Evolutionary conservation across 208 protist species (phyloP), one percentile per base, ranked within the genome.

Genomic region (Acanthamoeba lenticulata): DNA sequence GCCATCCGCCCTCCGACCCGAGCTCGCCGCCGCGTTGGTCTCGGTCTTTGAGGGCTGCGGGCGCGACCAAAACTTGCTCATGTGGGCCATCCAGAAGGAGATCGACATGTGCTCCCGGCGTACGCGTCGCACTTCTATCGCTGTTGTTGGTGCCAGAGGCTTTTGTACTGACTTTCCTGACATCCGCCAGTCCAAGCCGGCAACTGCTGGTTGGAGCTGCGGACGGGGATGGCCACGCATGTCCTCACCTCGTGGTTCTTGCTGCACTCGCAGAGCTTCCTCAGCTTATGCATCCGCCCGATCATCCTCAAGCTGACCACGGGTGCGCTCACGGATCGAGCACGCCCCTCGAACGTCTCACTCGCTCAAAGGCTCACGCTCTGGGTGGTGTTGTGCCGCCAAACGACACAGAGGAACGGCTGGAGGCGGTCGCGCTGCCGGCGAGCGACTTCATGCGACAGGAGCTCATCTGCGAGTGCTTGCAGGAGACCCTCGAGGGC

Each of bases 71-170:
- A 69, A 60, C 40, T 36, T 90, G 0, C 83, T 90, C 34, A 90
- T 69, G 52, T 90, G 83, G 83, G 42, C 83, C 47, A 69, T 90
- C 27, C 83, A 90, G 40, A 69, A 60, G 49, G 83, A 90, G 57
- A 90, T 90, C 34, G 57, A 90, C 29, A 47, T 90, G 21, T 90
- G 47, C 83, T 49, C 27, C 52, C 40, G 67, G 38, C 32, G 83
- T 90, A 45, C 32, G 32, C 21, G 0, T 19, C 65, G n/a, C 6
- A 42, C 74, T 36, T 85, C 29, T 83, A 4, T 24, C 72, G 4
- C 32, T 6, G 27, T 29, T n/a, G 57, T 67, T 67, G n/a, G 47
- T 19, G 11, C 47, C 11, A 9, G 47, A 55, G 47, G 11, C 15
- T 55, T 55, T 55, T 55, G 27, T 9, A 6, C 7, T 40, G 19